Percentiles rank a stretch among this genome's conserved stretches.
phyloP scores from a whole-genome alignment of 2,329 filamentous ascomycete species.

The Escovopsis sp. region DNA sequence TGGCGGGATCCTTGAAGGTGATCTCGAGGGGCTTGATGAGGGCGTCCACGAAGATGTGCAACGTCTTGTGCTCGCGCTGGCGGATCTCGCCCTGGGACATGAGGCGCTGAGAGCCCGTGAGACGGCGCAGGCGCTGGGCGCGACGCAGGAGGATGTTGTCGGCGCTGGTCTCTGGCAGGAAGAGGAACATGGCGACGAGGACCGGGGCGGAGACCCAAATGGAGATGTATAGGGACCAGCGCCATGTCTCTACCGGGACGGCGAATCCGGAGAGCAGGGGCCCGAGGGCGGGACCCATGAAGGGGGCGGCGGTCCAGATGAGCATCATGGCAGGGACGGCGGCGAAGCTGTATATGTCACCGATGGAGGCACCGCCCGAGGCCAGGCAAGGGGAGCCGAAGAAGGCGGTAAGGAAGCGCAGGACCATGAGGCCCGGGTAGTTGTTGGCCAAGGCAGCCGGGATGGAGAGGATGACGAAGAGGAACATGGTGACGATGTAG shows the following conservation, averaged over 20 bases:
- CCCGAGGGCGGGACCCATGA: constrained; percentile 40
- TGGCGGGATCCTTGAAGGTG: constrained; percentile 44
- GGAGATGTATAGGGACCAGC: constrained; percentile 51
- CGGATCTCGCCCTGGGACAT: constrained; percentile 51
- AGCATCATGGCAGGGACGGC: constrained; percentile 44
- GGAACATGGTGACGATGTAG: constrained; percentile 51
- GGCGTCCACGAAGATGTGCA: constrained; percentile 35
- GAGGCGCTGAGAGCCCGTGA: constrained; percentile 42
- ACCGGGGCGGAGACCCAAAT: constrained; percentile 46
- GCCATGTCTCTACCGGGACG: constrained; percentile 42
- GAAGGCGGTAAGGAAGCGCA: constrained; percentile 51
- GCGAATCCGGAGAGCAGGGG: constrained; percentile 47
- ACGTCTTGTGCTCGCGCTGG: constrained; percentile 35
- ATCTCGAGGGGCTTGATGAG: constrained; percentile 48
- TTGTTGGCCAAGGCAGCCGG: constrained; percentile 49
- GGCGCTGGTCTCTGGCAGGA: constrained; percentile 49
- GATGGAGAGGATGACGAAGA: constrained; percentile 54
- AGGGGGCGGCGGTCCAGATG: constrained; percentile 41
- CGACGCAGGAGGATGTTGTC: constrained; percentile 47
- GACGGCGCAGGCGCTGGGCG: constrained; percentile 43
- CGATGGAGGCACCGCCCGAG: constrained; percentile 37
- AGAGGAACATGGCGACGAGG: constrained; percentile 45
- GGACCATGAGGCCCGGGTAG: constrained; percentile 47
- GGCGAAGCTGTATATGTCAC: constrained; percentile 39
- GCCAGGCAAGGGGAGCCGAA: constrained; percentile 52